Evolutionary conservation across 1,139 yeast species (phyloP), one percentile per base, ranked within the genome.

Genomic region (Taphrina betulina): DNA sequence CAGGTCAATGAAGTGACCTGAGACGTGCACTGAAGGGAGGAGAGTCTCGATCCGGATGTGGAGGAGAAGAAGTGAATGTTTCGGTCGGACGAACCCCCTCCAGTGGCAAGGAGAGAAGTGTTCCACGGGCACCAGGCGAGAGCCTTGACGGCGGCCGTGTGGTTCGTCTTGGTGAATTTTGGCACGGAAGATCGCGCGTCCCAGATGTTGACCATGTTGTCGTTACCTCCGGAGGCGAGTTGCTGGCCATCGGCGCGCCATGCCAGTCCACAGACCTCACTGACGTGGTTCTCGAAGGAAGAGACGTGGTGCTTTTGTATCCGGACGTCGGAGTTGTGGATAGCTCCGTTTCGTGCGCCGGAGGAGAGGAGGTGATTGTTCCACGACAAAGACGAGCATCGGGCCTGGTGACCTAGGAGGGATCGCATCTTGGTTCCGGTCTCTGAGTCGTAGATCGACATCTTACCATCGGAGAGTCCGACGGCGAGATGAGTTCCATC

Each of bases 21-120:
- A 0, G 96, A 85, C 12, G 94, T 96, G 0, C 97, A 85, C 64
- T 89, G 94, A 34, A 92, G 85, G 12, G 94, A 79, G 63, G 90
- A 88, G 35, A 87, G 81, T 59, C 95, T 75, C 1, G 92, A 81
- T 0, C 98, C 98, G 0, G 95, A 87, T 22, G 87, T 80, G 5
- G 96, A 81, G 70, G 92, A 92, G 97, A 98, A 94, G 71, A 94
- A 89, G 70, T 92, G 90, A 59, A 94, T 87, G 54, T 84, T 80
- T 67, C 83, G 85, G 71, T 94, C 97, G 29, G 87, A 80, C 10
- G 95, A 83, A 19, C 98, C 98, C 53, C 98, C 98, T 7, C 98
- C 99, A 2, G 96, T 85, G 7, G 97, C 96, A 55, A 94, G 75
- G 55, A 92, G 71, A 61, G 86, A 85, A 31, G 75, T 73, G 64